phyloP scores from a whole-genome alignment of 1,284 basidiomycete genomes.

The Peniophora sp. region DNA sequence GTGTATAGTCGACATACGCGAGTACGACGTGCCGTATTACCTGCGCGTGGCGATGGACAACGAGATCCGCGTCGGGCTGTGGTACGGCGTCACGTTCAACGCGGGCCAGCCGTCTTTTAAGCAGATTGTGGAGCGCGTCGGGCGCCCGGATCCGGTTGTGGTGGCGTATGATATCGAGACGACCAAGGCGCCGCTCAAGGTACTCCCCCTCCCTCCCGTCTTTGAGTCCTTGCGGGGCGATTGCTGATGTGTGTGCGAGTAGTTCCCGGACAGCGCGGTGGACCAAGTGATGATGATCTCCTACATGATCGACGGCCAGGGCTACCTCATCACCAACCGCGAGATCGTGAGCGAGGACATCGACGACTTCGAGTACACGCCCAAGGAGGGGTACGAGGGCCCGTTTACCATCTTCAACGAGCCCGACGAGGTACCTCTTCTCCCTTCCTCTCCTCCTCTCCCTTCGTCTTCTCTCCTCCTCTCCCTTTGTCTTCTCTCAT shows the following conservation, averaged over 20 bases:
- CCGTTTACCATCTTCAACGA: conserved; percentile 98
- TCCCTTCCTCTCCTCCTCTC: no score
- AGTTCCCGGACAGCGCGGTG: conserved; percentile 88
- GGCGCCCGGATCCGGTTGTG: conserved; percentile 98
- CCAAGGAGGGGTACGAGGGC: conserved; percentile 96
- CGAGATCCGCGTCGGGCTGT: conserved; percentile 93
- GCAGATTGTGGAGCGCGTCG: conserved; percentile 78
- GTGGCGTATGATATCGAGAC: conserved; percentile 99
- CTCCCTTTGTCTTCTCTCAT: no score
- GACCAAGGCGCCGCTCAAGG: conserved; percentile 93
- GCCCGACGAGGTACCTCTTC: conserved; percentile 70
- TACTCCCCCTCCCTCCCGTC: no score
- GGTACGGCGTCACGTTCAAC: conserved; percentile 87
- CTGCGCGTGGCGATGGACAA: conserved; percentile 98
- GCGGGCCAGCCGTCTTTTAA: conserved; percentile 77
- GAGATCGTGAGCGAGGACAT: conserved; percentile 98
- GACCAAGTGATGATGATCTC: conserved; percentile 99
- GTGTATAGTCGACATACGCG: conserved; percentile 89
- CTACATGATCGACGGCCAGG: conserved; percentile 95
- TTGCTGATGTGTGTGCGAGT: no score
- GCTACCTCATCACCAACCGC: conserved; percentile 95
- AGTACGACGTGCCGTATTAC: conserved; percentile 98
- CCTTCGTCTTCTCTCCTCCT: no score
- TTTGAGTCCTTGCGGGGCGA: no score
- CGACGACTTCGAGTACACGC: conserved; percentile 98